Evolutionary conservation across 2,329 filamentous ascomycete genomes (phyloP).

Genomic region (Aulographum hederae): DNA sequence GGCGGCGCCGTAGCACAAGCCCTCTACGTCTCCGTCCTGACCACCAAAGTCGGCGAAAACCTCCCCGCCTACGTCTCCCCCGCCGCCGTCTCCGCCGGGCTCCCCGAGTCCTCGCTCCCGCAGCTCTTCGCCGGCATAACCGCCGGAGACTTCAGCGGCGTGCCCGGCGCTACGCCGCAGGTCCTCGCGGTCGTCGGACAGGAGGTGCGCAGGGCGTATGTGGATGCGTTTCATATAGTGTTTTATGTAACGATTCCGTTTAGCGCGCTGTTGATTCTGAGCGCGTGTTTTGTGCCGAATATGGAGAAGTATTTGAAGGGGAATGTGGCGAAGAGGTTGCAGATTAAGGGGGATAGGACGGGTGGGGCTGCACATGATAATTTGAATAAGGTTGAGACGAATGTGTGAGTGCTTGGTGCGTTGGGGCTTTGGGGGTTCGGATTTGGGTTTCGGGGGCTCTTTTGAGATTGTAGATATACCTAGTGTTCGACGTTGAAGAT

Average conservation of each 20-base stretch:
- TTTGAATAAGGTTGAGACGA: no score
- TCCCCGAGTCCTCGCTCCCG: constrained; percentile 11
- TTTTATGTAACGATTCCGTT: constrained; percentile 13
- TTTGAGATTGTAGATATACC: no score
- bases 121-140: constrained; percentile 10
- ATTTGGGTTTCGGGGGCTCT: no score
- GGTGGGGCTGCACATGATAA: no score
- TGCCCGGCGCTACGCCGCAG: constrained; percentile 9
- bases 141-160: constrained; percentile 7
- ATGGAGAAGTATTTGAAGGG: constrained; percentile 10
- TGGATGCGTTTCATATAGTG: constrained; percentile 7
- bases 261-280: constrained; percentile 9
- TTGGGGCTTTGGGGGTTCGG: no score
- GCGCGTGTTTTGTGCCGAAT: constrained; percentile 9
- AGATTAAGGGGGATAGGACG: constrained; percentile 6
- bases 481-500: no score
- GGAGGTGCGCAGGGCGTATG: constrained; percentile 9
- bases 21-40: constrained; percentile 18
- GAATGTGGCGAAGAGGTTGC: constrained; percentile 12
- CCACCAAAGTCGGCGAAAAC: constrained; percentile 11
- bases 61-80: constrained; percentile 11
- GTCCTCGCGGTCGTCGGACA: constrained; percentile 8
- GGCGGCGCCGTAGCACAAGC: constrained; percentile 18
- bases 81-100: constrained; percentile 10
- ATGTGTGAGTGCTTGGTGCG: no score